phyloP scores from a whole-genome alignment of 2,329 filamentous ascomycete species.

The Eutypa lata region DNA sequence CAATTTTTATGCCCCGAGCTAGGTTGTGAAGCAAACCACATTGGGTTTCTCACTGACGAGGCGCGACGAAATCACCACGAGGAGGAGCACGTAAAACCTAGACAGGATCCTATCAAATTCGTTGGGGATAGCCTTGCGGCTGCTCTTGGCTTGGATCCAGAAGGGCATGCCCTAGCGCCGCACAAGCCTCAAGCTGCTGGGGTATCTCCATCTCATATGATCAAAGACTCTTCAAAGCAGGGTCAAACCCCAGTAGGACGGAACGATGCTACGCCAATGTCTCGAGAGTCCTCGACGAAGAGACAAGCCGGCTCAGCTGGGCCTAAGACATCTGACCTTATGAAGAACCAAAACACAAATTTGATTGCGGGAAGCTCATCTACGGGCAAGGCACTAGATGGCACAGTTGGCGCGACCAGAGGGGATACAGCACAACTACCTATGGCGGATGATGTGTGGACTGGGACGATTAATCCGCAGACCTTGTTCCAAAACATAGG shows the following conservation, averaged over 20 bases:
- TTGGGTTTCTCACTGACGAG: slow-evolving; percentile 54
- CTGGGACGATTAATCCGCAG: slow-evolving; percentile 50
- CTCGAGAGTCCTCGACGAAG: slow-evolving; percentile 49
- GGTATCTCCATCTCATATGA: slow-evolving; percentile 34
- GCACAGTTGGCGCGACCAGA: too few species aligned
- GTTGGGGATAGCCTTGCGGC: slow-evolving; percentile 46
- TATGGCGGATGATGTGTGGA: slow-evolving; percentile 30
- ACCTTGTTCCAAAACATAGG: slow-evolving; percentile 42
- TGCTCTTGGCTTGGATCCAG: slow-evolving; percentile 48
- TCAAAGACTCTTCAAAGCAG: slow-evolving; percentile 42
- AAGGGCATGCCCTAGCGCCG: slow-evolving; percentile 41
- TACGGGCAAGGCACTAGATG: slow-evolving; percentile 20
- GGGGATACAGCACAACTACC: slow-evolving; percentile 4
- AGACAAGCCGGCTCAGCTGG: slow-evolving; percentile 44
- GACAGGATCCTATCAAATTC: slow-evolving; percentile 53
- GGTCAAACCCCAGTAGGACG: slow-evolving; percentile 43
- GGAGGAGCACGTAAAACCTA: slow-evolving; percentile 58
- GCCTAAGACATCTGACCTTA: slow-evolving; percentile 34
- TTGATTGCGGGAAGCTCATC: slow-evolving; percentile 18
- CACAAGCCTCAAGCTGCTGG: slow-evolving; percentile 22
- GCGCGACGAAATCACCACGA: slow-evolving; percentile 49
- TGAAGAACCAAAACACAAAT: slow-evolving; percentile 21
- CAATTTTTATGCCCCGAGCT: slow-evolving; percentile 50
- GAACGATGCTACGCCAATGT: slow-evolving; percentile 45
- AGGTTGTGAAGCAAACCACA: slow-evolving; percentile 49